phyloP scores from a whole-genome alignment of 164 flowering plant species.

The Houttuynia cordata region DNA sequence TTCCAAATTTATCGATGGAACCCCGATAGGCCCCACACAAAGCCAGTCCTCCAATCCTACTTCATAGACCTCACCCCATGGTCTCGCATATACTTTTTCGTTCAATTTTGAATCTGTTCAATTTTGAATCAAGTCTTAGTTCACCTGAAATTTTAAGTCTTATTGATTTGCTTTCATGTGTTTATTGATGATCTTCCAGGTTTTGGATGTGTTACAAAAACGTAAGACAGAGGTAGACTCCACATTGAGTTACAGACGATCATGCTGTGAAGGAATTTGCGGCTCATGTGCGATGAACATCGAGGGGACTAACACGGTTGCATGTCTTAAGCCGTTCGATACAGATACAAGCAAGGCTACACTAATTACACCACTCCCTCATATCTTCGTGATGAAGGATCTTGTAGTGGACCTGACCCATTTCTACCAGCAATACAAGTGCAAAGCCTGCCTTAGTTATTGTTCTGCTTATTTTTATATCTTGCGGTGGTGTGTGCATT shows the following conservation, averaged over 20 bases:
- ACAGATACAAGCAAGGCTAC: conserved; percentile 35
- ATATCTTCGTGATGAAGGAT: conserved; percentile 72
- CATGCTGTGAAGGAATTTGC: conserved; percentile 81
- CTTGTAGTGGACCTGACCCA: conserved; percentile 66
- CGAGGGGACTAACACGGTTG: conserved; percentile 74
- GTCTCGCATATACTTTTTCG: conserved; percentile 12
- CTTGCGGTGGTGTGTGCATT: background rate
- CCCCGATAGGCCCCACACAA: conserved; percentile 37
- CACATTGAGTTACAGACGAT: conserved; percentile 50
- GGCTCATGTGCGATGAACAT: conserved; percentile 89
- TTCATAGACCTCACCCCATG: conserved; percentile 67
- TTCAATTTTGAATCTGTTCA: background rate
- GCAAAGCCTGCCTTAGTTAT: background rate
- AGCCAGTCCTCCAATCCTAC: conserved; percentile 58
- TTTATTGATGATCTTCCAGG: conserved; percentile 18
- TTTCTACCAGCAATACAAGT: conserved; percentile 76
- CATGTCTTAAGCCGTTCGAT: conserved; percentile 60
- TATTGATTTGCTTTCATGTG: background rate
- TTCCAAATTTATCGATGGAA: conserved; percentile 63
- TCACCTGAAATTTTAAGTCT: too few species aligned
- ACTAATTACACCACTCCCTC: conserved; percentile 63
- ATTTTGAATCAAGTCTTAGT: background rate
- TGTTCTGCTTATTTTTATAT: too few species aligned
- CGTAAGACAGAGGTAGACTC: conserved; percentile 58
- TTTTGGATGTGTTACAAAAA: conserved; percentile 67